Base-by-base conservation (phyloP, 768 basidiomycete species). In the Kwoniella dendrophila region DNA sequence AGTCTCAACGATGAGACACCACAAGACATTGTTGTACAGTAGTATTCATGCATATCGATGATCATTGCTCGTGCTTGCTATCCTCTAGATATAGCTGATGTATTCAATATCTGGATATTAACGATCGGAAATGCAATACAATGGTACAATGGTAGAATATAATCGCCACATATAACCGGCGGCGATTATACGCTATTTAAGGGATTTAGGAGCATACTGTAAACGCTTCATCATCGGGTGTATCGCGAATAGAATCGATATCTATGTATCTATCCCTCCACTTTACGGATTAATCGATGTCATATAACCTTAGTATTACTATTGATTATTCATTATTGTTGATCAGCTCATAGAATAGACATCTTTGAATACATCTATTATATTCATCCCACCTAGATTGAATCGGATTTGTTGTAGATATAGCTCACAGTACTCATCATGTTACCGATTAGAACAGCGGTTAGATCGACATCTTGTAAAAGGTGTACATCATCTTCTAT, bases 361-460 rank as follows among this genome's bases (percentile, higher is more conserved):
- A n/a, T n/a, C n/a, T n/a, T n/a, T n/a, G n/a, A n/a, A n/a, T n/a
- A 14, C 24, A 29, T 50, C 48, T 29, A 14, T 27, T 22, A 7
- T 24, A 7, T 50, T 27, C 24, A 10, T 11, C 48, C 29, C 10
- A 14, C 7, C 24, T 33, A 7, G 24, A 14, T 47, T 7, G 44
- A 20, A 7, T 26, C 10, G 7, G n/a, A 20, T 7, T 6, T 50
- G 7, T 6, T 51, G 49, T 51, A 34, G 30, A 51, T 51, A 51
- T 22, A 29, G 6, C 18, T 10, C n/a, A 43, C 8, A n/a, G n/a
- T n/a, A n/a, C 38, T 38, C 59, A 38, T n/a, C 40, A 73, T 73
- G 71, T 41, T 73, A 18, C 68, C 71, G 22, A 49, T 70, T 8
- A 60, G 68, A 52, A 47, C 69, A 47, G 64, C 62, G 18, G 59